Evolutionary conservation across 2,329 filamentous ascomycete genomes (phyloP), one percentile per base, ranked within the genome.

Genomic region (Alternaria triticina): DNA sequence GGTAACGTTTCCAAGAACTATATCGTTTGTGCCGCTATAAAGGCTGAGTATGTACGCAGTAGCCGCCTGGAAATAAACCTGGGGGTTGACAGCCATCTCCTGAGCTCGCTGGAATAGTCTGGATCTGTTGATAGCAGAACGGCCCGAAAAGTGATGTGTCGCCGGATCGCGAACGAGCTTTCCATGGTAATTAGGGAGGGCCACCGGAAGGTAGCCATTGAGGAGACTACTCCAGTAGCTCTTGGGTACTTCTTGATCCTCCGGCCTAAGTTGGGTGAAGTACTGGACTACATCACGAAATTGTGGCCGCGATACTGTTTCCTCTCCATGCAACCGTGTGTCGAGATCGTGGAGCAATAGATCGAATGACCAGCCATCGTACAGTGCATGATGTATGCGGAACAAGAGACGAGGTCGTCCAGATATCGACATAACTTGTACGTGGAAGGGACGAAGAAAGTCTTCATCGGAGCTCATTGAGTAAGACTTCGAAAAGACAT

Each of bases 281-380:
- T 86, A 87, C 1, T 81, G 75, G 0, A 87, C 81, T n/a, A 96
- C 79, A 0, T 85, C 74, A 0, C 83, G 80, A 70, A 92, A 97
- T 25, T 88, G 84, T 1, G 88, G 87, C 27, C 89, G 83, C 1
- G 70, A 45, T 0, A 65, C 67, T 13, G 74, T 40, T 1, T 70
- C n/a, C 3, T 72, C 57, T 8, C 75, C 76, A 17, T 68, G 61
- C 74, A 91, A 71, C 2, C 91, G 68, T 0, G 71, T 73, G 5
- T 86, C 83, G 5, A 97, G 80, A 75, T 97, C 93, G 25, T 85
- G 81, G 13, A 92, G 74, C 0, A 96, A 79, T 28, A 95, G 82
- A 55, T 97, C 91, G 74, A 94, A 86, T 0, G 93, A 94, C 94
- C 94, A 97, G n/a, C 94, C 94, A 77, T 97, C 94, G 74, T 97